These are phyloP conservation scores for Globisporangium megalacanthum DNA, from an alignment of 352 stramenopile genomes.

Conservation along the genomic window DNA sequence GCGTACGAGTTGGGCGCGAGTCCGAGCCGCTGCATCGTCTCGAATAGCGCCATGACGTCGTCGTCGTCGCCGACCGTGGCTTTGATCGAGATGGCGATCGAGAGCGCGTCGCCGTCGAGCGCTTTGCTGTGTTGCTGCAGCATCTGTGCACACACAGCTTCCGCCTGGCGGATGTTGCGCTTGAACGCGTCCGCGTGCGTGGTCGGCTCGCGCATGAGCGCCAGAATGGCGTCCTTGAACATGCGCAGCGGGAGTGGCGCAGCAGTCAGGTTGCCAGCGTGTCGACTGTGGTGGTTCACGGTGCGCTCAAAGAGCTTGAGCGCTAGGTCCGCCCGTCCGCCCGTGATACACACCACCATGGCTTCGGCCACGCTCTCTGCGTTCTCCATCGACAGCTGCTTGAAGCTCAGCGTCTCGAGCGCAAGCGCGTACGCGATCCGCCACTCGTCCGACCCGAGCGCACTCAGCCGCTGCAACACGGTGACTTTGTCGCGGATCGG, in stretches of 20 bases:
- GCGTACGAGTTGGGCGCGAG: slow-evolving; percentile 72
- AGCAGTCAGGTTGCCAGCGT: slow-evolving; percentile 14
- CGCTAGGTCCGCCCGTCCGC: slow-evolving; percentile 39
- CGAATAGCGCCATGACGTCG: slow-evolving; percentile 68
- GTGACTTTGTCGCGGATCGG: slow-evolving; percentile 67
- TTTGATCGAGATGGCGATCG: slow-evolving; percentile 77
- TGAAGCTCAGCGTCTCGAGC: slow-evolving; percentile 65
- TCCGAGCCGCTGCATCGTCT: slow-evolving; percentile 57
- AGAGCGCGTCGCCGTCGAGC: slow-evolving; percentile 64
- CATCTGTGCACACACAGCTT: slow-evolving; percentile 65
- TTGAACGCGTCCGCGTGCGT: slow-evolving; percentile 14
- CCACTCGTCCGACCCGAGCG: slow-evolving; percentile 47
- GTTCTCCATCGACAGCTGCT: slow-evolving; percentile 53
- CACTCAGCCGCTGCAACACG: slow-evolving; percentile 29
- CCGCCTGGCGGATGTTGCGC: slow-evolving; percentile 40
- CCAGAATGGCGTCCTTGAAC: slow-evolving; percentile 61
- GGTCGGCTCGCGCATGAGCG: slow-evolving; percentile 41
- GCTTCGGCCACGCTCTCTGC: slow-evolving; percentile 68
- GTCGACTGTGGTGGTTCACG: slow-evolving; percentile 30
- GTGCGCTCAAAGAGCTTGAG: slow-evolving; percentile 58
- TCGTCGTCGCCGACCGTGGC: slow-evolving; percentile 63
- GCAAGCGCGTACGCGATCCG: slow-evolving; percentile 69
- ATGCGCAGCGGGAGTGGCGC: slow-evolving; percentile 43
- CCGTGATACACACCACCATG: slow-evolving; percentile 52
- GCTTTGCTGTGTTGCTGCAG: slow-evolving; percentile 39